Evolutionary conservation across 2,329 filamentous ascomycete species (phyloP).

Genomic region (Davidsoniella virescens): DNA sequence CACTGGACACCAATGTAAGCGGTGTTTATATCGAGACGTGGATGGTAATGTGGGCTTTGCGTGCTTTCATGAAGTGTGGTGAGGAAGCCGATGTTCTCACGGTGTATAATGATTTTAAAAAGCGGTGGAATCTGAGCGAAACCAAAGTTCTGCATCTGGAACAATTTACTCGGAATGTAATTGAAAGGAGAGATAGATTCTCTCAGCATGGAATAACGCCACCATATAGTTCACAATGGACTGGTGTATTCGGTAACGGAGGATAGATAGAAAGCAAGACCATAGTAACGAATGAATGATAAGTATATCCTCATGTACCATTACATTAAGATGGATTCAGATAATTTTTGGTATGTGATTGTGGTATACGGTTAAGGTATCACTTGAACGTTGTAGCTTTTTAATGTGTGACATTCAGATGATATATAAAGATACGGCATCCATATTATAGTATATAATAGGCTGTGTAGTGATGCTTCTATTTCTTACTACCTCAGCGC

Average conservation of each 20-base stretch:
- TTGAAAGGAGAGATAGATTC: slow-evolving; percentile 6
- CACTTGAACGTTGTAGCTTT: too few species aligned
- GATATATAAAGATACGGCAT: not conserved
- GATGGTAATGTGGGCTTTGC: slow-evolving; percentile 43
- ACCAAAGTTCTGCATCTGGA: slow-evolving; percentile 33
- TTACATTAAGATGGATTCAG: too few species aligned
- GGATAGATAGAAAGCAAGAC: not conserved
- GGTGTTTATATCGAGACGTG: slow-evolving; percentile 39
- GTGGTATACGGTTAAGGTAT: too few species aligned
- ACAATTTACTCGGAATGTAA: slow-evolving; percentile 21
- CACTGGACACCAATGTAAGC: slow-evolving; percentile 30
- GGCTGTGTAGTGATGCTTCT: slow-evolving; percentile 2
- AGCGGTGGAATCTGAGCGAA: slow-evolving; percentile 30
- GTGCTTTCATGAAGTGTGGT: slow-evolving; percentile 48
- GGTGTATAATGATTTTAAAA: slow-evolving; percentile 34
- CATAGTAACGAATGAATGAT: not conserved
- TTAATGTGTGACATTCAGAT: not conserved
- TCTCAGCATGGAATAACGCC: not conserved
- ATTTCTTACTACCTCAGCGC: slow-evolving; percentile 3
- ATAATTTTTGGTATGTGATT: too few species aligned
- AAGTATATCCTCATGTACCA: too few species aligned
- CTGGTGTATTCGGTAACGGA: slow-evolving; percentile 2
- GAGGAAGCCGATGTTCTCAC: slow-evolving; percentile 33
- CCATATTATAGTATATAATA: not conserved
- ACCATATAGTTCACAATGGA: slow-evolving; percentile 10